phyloP scores from a whole-genome alignment of 257 asterid genomes.

The Asclepias syriaca region DNA sequence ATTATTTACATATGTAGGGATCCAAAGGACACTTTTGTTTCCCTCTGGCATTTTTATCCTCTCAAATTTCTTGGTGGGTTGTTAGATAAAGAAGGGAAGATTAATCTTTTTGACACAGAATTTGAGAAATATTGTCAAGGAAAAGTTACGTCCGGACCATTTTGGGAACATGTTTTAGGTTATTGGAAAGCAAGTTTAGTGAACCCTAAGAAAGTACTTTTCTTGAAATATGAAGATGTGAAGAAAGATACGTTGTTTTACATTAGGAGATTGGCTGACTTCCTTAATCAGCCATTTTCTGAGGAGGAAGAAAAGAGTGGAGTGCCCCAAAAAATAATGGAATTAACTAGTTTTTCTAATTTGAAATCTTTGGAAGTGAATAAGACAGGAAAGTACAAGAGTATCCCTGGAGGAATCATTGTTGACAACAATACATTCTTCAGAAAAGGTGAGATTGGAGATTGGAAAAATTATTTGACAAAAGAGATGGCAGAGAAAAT shows the following conservation, averaged over 20 bases:
- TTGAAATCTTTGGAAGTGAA: too few species aligned
- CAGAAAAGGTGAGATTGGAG: slow-evolving; percentile 9
- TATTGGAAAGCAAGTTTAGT: slow-evolving; percentile 16
- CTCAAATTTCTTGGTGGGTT: background rate
- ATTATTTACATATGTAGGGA: slow-evolving; percentile 30
- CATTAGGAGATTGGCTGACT: slow-evolving; percentile 4
- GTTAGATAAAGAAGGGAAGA: background rate
- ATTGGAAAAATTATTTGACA: slow-evolving; percentile 3
- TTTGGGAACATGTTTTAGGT: slow-evolving; percentile 18
- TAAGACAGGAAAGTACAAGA: too few species aligned
- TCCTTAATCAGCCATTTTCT: slow-evolving; percentile 2
- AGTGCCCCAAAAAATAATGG: too few species aligned
- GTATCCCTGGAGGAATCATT: too few species aligned
- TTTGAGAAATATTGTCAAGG: slow-evolving; percentile 9
- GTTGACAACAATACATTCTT: background rate
- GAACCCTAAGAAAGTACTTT: background rate
- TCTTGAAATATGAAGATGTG: slow-evolving; percentile 13
- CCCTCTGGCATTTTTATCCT: slow-evolving; percentile 23
- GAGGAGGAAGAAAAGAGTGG: slow-evolving; percentile 2
- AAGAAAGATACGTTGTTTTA: background rate
- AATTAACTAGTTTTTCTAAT: too few species aligned
- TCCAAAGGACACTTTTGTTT: slow-evolving; percentile 38
- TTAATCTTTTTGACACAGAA: background rate
- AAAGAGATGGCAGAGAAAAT: background rate
- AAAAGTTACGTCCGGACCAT: background rate